Conservation (phyloP, 1,284 basidiomycete genomes). For the Irpex sp. region DNA sequence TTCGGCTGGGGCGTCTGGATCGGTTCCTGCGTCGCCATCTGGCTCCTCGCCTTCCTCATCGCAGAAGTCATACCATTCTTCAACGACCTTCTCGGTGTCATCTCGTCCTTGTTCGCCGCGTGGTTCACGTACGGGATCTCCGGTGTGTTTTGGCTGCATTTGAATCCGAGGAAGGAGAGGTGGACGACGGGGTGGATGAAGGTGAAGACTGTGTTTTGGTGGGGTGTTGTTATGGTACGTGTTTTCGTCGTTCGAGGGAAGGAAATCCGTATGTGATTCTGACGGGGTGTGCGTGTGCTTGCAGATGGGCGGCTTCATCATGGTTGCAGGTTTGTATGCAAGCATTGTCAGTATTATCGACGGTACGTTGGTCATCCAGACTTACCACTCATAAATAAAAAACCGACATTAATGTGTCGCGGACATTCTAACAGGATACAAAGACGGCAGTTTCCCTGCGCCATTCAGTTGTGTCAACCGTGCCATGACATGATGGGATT, state of each 20-base stretch:
- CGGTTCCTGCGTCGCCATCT: constrained; percentile 25
- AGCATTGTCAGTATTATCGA: constrained; percentile 27
- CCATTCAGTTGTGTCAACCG: constrained; percentile 19
- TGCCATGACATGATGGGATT: constrained; percentile 8
- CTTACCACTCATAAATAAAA: too few relatives aligned
- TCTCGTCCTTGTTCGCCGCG: constrained; percentile 27
- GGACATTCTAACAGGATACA: constrained; percentile 12
- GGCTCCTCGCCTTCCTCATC: constrained; percentile 26
- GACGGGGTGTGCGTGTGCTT: neutral
- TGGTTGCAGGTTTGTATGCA: constrained; percentile 29
- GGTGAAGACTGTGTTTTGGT: constrained; percentile 25
- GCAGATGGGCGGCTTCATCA: constrained; percentile 29
- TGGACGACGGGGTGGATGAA: constrained; percentile 25
- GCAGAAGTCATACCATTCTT: constrained; percentile 33
- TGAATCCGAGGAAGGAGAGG: constrained; percentile 20
- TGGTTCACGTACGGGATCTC: constrained; percentile 33
- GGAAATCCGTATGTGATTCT: neutral
- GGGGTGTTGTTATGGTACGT: constrained; percentile 23
- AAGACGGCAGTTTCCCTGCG: constrained; percentile 14
- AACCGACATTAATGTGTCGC: too few relatives aligned
- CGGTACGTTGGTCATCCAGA: constrained; percentile 15
- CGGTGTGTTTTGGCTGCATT: constrained; percentile 30
- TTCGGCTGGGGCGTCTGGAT: constrained; percentile 29
- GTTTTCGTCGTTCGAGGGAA: neutral
- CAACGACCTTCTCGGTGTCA: constrained; percentile 30